Conservation (phyloP, 2,329 filamentous ascomycete genomes). For the Epichloe aotearoae region DNA sequence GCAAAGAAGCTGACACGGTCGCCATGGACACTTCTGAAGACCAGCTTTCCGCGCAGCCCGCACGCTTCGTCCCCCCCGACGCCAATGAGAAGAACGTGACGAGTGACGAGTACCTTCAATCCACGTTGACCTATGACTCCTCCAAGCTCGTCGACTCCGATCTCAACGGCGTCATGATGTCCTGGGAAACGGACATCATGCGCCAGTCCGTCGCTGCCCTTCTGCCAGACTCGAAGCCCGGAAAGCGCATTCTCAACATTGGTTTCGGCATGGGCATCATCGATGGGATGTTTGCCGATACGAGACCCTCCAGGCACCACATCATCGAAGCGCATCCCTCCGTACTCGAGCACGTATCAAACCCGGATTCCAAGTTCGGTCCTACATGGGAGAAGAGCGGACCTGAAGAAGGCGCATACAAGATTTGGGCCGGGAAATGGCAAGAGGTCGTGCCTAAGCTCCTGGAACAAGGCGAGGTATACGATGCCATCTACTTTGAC, state of each 20-base stretch:
- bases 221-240: conserved; percentile 29
- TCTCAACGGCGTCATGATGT: conserved; percentile 86
- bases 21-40: conserved; percentile 14
- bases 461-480: conserved; percentile 53
- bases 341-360: conserved; percentile 52
- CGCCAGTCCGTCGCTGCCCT: conserved; percentile 57
- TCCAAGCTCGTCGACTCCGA: conserved; percentile 59
- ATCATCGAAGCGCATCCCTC: conserved; percentile 77
- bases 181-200: conserved; percentile 85
- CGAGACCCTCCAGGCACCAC: conserved; percentile 58
- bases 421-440: conserved; percentile 59
- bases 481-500: conserved; percentile 92
- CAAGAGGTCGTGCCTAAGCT: conserved; percentile 64
- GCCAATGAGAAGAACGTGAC: conserved; percentile 36
- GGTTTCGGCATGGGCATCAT: conserved; percentile 89
- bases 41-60: conserved; percentile 9
- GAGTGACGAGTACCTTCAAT: conserved; percentile 55
- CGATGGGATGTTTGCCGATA: conserved; percentile 60
- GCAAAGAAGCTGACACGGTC: conserved; percentile 16
- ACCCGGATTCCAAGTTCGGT: conserved; percentile 37
- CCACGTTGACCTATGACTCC: conserved; percentile 48
- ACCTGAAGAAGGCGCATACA: conserved; percentile 53
- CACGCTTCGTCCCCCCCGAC: conserved; percentile 20
- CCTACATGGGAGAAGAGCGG: conserved; percentile 38
- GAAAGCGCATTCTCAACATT: conserved; percentile 66